Conservation (phyloP, 306 rosid genomes). For the Rosa lucieae region DNA sequence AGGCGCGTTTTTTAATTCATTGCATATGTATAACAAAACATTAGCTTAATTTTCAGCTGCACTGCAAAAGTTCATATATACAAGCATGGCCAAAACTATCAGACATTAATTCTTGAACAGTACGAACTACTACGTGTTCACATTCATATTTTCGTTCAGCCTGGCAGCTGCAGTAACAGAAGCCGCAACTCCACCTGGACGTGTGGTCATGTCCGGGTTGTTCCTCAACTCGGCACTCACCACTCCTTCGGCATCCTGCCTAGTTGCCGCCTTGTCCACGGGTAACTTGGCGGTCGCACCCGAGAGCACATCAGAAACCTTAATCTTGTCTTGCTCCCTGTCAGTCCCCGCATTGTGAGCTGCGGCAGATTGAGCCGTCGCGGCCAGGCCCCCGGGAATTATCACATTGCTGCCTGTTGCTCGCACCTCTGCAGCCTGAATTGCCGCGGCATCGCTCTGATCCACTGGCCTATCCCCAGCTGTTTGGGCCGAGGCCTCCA, state of each 20-base stretch:
- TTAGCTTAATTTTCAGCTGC: too few species aligned
- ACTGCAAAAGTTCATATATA: too few species aligned
- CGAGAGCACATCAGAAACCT: slow-evolving; percentile 41
- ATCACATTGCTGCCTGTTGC: slow-evolving; percentile 51
- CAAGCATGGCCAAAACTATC: background rate
- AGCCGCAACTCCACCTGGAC: slow-evolving; percentile 73
- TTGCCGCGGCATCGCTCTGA: slow-evolving; percentile 59
- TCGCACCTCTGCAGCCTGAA: slow-evolving; percentile 74
- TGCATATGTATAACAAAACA: too few species aligned
- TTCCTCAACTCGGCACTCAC: slow-evolving; percentile 63
- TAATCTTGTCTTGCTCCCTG: slow-evolving; percentile 49
- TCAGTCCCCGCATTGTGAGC: slow-evolving; percentile 39
- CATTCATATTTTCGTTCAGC: slow-evolving; percentile 47
- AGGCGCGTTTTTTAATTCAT: too few species aligned
- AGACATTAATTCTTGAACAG: background rate
- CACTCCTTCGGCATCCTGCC: slow-evolving; percentile 62
- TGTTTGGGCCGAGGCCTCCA: slow-evolving; percentile 59
- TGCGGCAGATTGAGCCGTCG: slow-evolving; percentile 63
- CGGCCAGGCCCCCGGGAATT: slow-evolving; percentile 52
- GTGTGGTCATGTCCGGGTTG: slow-evolving; percentile 30
- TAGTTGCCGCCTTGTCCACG: slow-evolving; percentile 51
- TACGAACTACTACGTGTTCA: background rate
- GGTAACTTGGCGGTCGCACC: slow-evolving; percentile 53
- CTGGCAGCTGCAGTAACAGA: slow-evolving; percentile 63
- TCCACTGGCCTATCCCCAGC: slow-evolving; percentile 56